These are phyloP conservation scores for Penicillium simplicissimum DNA, from an alignment of 495 filamentous ascomycete genomes.

Conservation along the genomic window DNA sequence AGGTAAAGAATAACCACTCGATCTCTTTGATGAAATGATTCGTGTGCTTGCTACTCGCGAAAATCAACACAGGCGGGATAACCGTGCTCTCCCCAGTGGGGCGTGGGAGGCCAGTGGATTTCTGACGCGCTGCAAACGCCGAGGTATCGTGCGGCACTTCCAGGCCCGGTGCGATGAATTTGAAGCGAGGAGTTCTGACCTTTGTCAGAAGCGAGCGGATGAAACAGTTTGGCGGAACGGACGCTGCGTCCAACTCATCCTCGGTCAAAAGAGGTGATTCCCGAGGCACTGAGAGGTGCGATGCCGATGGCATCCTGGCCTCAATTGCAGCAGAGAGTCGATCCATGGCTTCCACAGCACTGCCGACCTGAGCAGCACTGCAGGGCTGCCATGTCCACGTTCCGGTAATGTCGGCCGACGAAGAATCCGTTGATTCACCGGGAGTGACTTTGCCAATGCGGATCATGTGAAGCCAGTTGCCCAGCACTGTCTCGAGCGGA, in stretches of 20 bases:
- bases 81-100: not conserved
- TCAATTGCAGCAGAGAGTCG: conserved; percentile 1
- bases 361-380: not conserved
- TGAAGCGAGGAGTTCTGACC: not conserved
- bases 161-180: not conserved
- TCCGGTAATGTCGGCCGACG: not conserved
- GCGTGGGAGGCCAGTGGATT: not conserved
- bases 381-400: not conserved
- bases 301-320: not conserved
- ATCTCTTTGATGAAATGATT: not conserved
- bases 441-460: not conserved
- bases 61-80: not conserved
- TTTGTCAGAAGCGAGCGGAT: not conserved
- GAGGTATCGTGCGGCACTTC: not conserved
- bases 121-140: not conserved
- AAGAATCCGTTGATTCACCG: not conserved
- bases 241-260: not conserved
- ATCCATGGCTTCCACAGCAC: not conserved
- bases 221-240: not conserved
- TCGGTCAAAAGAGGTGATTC: not conserved
- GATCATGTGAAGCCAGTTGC: not conserved
- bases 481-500: not conserved
- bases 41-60: not conserved
- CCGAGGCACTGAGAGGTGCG: not conserved
- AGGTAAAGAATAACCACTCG: not conserved